Evolutionary conservation across 2,329 filamentous ascomycete genomes (phyloP), one percentile per base, ranked within the genome.

Genomic region (Aureobasidium sp.): DNA sequence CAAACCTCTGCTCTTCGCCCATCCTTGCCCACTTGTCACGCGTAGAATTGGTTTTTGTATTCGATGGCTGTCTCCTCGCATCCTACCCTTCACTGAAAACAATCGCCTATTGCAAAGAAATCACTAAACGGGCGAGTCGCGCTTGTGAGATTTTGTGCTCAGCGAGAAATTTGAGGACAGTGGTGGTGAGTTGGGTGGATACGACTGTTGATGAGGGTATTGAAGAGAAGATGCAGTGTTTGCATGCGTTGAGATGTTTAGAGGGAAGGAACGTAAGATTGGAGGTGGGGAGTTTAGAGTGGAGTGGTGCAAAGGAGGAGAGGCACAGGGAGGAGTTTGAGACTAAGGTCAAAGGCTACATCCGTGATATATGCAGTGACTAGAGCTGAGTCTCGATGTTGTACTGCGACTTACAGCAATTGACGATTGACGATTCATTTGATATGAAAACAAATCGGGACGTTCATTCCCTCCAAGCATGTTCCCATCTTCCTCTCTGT

Each of bases 161-260:
- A 16, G 69, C 70, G 2, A n/a, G 37, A 6, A 51, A 66, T 1
- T 60, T 73, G 49, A 65, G 63, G 11, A 62, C 42, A 1, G 66
- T 74, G 2, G 63, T 62, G 5, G 68, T 74, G 14, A 68, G 67
- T 51, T 74, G 71, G 70, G 66, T 68, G 6, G 72, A 74, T 61
- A 69, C 68, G 14, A 72, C 70, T 0, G 53, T 63, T 1, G 67
- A 66, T 3, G 65, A 66, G 1, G 64, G 61, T 7, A 68, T 68
- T 65, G 60, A 63, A 25, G 66, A 69, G 61, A 72, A 72, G 55
- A 65, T 62, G 8, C 65, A 63, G 30, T 69, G 70, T 13, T 53
- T 72, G 16, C 61, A 64, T 44, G 66, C 67, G 0, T 59, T 71
- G 53, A 48, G 53, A 37, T 61, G 61, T 34, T 44, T 71, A 16